Percentiles rank a stretch among this genome's conserved stretches.
phyloP scores from a whole-genome alignment of 2,329 filamentous ascomycete species.

The Fusarium sp. region DNA sequence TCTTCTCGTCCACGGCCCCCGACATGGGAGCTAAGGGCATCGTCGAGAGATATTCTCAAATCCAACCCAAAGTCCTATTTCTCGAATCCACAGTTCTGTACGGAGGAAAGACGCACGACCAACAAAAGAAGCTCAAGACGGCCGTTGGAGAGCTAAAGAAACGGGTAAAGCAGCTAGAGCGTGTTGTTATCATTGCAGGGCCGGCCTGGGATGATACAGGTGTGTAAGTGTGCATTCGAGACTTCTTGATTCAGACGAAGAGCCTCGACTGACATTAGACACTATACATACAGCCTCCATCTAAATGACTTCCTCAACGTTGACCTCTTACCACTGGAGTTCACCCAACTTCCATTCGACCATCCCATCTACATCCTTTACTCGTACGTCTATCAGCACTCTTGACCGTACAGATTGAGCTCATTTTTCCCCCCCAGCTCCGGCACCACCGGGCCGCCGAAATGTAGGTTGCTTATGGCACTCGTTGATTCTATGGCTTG shows the following conservation, averaged over 20 bases:
- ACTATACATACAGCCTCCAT: too few relatives aligned
- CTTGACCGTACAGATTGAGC: not conserved
- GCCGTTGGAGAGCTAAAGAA: not conserved
- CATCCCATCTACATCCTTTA: too few relatives aligned
- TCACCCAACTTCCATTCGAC: not conserved
- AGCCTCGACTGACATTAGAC: too few relatives aligned
- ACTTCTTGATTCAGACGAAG: too few relatives aligned
- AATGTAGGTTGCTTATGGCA: not conserved
- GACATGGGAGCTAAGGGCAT: not conserved
- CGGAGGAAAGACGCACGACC: not conserved
- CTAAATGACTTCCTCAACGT: not conserved
- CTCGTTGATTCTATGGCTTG: too few relatives aligned
- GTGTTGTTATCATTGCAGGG: not conserved
- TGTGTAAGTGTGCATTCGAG: not conserved
- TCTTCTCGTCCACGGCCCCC: not conserved
- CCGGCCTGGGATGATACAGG: not conserved
- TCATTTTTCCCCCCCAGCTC: not conserved
- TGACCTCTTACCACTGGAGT: not conserved
- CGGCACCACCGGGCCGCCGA: not conserved
- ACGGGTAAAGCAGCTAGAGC: not conserved
- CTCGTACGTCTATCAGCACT: too few relatives aligned
- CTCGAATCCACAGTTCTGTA: not conserved
- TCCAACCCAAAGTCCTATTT: not conserved
- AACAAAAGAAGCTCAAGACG: not conserved
- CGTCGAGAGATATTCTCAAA: not conserved